Percentiles rank a stretch among this genome's conserved stretches.
Evolutionary conservation across 768 basidiomycete genomes (phyloP).

Genomic region (Amanita brunnescens): DNA sequence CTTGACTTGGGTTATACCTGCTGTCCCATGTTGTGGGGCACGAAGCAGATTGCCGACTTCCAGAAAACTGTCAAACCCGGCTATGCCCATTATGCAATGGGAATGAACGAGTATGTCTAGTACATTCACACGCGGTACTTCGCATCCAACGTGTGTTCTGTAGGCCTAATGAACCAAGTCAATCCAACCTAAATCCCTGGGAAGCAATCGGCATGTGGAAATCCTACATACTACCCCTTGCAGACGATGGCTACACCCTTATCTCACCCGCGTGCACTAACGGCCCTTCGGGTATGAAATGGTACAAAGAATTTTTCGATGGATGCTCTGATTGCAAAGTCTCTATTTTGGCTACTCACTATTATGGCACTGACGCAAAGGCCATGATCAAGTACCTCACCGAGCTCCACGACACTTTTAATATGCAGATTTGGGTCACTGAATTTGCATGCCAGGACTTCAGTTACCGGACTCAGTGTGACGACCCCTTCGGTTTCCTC

Average conservation of each 20-base stretch:
- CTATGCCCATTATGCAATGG: slow-evolving; percentile 44
- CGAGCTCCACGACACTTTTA: slow-evolving; percentile 36
- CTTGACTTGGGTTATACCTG: slow-evolving; percentile 41
- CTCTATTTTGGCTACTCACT: slow-evolving; percentile 54
- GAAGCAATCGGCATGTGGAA: slow-evolving; percentile 50
- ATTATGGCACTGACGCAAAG: slow-evolving; percentile 45
- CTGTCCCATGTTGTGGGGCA: slow-evolving; percentile 68
- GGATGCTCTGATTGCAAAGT: slow-evolving; percentile 44
- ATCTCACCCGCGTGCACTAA: slow-evolving; percentile 64
- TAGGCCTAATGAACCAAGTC: slow-evolving; percentile 60
- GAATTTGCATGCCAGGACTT: slow-evolving; percentile 73
- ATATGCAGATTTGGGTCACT: slow-evolving; percentile 45
- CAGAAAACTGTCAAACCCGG: slow-evolving; percentile 34
- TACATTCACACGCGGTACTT: neutral
- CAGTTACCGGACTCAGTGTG: slow-evolving; percentile 34
- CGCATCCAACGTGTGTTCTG: slow-evolving; percentile 2
- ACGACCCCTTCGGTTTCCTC: slow-evolving; percentile 43
- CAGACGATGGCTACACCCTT: slow-evolving; percentile 44
- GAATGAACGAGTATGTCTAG: slow-evolving; percentile 64
- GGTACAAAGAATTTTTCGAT: slow-evolving; percentile 54
- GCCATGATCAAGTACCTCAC: slow-evolving; percentile 46
- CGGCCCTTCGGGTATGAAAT: slow-evolving; percentile 44
- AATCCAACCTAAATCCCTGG: slow-evolving; percentile 51
- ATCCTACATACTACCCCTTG: slow-evolving; percentile 51
- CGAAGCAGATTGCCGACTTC: slow-evolving; percentile 41